A percentile compares a stretch with the other conserved stretches of the same genome.
These are phyloP conservation scores for Truncatella angustata DNA, from an alignment of 2,329 filamentous ascomycete genomes.

Conservation along the genomic window DNA sequence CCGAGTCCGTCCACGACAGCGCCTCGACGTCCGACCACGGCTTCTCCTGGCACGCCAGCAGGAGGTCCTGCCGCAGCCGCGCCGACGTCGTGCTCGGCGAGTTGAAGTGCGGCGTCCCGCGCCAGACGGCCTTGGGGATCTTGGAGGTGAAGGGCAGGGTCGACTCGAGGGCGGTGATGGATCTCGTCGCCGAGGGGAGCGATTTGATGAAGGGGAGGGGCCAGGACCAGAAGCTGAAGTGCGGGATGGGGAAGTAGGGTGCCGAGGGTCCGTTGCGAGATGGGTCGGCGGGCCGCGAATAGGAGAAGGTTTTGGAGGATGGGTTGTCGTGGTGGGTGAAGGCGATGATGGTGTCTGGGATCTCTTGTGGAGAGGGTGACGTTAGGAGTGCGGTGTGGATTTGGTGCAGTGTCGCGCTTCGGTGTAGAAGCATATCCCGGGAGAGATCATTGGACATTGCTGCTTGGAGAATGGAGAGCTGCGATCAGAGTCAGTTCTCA, in stretches of 20 bases:
- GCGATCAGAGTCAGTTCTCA: not conserved
- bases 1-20: constrained; percentile 32
- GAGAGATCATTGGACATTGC: constrained; percentile 40
- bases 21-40: constrained; percentile 48
- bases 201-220: constrained; percentile 47
- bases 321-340: constrained; percentile 52
- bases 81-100: constrained; percentile 38
- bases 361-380: constrained; percentile 35
- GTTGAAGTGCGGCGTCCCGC: constrained; percentile 52
- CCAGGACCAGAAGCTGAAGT: constrained; percentile 57
- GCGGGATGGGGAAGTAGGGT: constrained; percentile 51
- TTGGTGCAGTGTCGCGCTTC: constrained; percentile 51
- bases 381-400: constrained; percentile 52
- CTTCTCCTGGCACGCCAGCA: constrained; percentile 31
- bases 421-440: constrained; percentile 44
- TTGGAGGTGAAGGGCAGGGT: constrained; percentile 29
- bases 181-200: constrained; percentile 34
- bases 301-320: constrained; percentile 47
- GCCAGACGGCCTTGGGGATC: constrained; percentile 45
- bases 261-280: constrained; percentile 20
- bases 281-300: constrained; percentile 44
- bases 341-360: constrained; percentile 51
- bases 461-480: constrained; percentile 44
- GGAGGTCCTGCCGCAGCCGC: constrained; percentile 38
- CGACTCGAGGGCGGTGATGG: constrained; percentile 36